Evolutionary conservation across 2,329 filamentous ascomycete genomes (phyloP), one percentile per base, ranked within the genome.

Genomic region (Fusarium praegraminearum): DNA sequence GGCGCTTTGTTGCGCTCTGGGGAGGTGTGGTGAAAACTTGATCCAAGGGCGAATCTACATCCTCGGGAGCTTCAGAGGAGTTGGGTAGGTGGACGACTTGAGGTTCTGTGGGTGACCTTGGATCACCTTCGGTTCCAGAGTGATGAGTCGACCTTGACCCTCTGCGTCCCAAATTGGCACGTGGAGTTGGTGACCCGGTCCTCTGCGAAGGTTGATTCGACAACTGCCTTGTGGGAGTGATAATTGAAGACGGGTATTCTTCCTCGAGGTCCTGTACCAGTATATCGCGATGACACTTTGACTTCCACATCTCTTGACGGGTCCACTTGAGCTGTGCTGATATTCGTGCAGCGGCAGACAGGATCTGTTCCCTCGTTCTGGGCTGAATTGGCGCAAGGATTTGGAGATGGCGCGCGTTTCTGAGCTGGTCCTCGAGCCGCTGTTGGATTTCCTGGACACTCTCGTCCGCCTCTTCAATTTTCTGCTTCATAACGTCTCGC

Each of bases 291-390:
- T 99, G 94, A 70, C 94, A 98, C 76, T 89, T 95, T 74, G 95
- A 87, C 56, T 90, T 92, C 93, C 94, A 98, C 22, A 98, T 96
- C 71, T 97, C 93, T 77, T 97, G 91, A 65, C 95, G 87, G n/a
- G 91, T 90, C 95, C 95, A 98, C 78, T 96, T 97, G 64, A 99
- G 82, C 77, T 95, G 94, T 5, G 93, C 93, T 58, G 94, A 90
- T 80, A 97, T 90, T 10, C 91, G 89, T 8, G 91, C 93, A 22
- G 96, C 95, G 20, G 93, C 92, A 69, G 91, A 85, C n/a, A 98
- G 86, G 57, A 98, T 87, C 62, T 93, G 88, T 64, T 98, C 95
- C 64, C 96, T 87, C 0, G 93, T 94, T 79, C 94, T 94, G n/a
- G 91, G 89, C 75, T 97, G 92, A 46, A 99, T 93, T 0, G 96